phyloP scores from a whole-genome alignment of 345 rosid species.

The Pistacia atlantica region DNA sequence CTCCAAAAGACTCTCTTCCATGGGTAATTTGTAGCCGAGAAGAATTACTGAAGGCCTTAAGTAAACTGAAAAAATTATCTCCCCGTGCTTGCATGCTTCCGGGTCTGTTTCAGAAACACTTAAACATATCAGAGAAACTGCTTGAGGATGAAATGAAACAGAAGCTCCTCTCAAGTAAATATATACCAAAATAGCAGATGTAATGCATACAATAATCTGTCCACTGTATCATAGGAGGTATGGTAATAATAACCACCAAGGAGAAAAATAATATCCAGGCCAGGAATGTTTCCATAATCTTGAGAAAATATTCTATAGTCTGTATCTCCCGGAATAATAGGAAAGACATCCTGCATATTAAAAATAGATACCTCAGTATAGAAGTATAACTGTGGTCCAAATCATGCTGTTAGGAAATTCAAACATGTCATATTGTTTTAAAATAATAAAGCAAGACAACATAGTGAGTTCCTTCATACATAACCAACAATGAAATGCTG shows the following conservation, averaged over 20 bases:
- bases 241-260: conserved; percentile 98
- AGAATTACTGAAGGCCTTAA: conserved; percentile 83
- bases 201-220: conserved; percentile 93
- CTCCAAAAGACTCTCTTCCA: conserved; percentile 52
- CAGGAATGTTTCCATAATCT: conserved; percentile 88
- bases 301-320: conserved; percentile 93
- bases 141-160: conserved; percentile 26
- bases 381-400: background rate
- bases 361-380: conserved; percentile 5
- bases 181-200: conserved; percentile 61
- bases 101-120: conserved; percentile 62
- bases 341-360: conserved; percentile 78
- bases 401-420: background rate
- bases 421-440: background rate
- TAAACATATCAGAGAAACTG: conserved; percentile 34
- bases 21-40: conserved; percentile 60
- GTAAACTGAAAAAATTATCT: conserved; percentile 73
- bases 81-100: conserved; percentile 99
- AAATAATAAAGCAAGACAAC: background rate
- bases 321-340: conserved; percentile 90
- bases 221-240: conserved; percentile 90
- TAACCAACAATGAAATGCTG: conserved; percentile 9
- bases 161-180: conserved; percentile 27
- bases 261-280: conserved; percentile 96
- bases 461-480: background rate